phyloP scores from a whole-genome alignment of 2,329 filamentous ascomycete genomes.

The Penicillium frequentans region DNA sequence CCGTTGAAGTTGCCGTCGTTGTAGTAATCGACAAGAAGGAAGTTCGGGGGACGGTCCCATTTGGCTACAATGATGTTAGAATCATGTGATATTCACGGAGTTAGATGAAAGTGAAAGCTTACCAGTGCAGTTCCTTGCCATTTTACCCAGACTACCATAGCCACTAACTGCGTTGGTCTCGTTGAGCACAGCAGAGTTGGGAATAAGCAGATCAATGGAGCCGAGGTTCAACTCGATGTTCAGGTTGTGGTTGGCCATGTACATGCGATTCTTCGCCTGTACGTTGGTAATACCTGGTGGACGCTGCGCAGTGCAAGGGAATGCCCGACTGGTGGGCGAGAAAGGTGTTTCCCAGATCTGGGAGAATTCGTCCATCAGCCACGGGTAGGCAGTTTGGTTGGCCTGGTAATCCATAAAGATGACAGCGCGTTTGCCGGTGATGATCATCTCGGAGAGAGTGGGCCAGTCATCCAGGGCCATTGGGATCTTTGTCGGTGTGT shows the following conservation, averaged over 20 bases:
- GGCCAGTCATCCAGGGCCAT: conserved; percentile 80
- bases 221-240: conserved; percentile 74
- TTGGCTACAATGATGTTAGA: conserved; percentile 31
- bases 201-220: conserved; percentile 65
- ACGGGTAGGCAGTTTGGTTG: conserved; percentile 75
- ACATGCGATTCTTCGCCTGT: conserved; percentile 64
- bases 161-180: conserved; percentile 69
- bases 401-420: conserved; percentile 85
- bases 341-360: conserved; percentile 93
- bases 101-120: conserved; percentile 19
- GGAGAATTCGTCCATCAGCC: conserved; percentile 82
- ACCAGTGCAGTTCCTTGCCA: conserved; percentile 63
- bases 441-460: conserved; percentile 73
- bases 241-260: conserved; percentile 88
- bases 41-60: conserved; percentile 72
- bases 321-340: conserved; percentile 65
- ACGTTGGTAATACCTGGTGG: conserved; percentile 64
- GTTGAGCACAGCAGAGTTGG: conserved; percentile 68
- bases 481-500: conserved; percentile 68
- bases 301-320: conserved; percentile 77
- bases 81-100: neutral
- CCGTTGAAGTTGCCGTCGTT: conserved; percentile 68
- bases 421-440: conserved; percentile 68
- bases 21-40: conserved; percentile 84
- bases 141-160: conserved; percentile 64